Conservation (phyloP, 2,329 filamentous ascomycete species). For the Xylariaceae sp. region DNA sequence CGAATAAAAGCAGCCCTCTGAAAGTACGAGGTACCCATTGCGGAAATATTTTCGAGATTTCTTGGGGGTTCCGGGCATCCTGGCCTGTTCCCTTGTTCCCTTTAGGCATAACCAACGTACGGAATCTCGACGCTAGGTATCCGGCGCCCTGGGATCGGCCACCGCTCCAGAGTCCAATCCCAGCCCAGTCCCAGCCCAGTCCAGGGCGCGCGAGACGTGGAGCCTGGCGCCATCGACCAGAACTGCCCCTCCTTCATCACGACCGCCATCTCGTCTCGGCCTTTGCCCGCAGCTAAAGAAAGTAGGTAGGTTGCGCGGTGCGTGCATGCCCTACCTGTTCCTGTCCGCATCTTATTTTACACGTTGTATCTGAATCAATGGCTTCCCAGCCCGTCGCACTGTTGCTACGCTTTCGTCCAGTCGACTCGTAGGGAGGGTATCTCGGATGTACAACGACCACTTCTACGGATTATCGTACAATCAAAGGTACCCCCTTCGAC, state of each 20-base stretch:
- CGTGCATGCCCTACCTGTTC: conserved; percentile 11
- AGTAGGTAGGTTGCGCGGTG: not conserved
- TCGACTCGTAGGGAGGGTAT: conserved; percentile 1
- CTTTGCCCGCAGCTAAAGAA: conserved; percentile 11
- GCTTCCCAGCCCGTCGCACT: conserved; percentile 12
- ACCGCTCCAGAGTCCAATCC: conserved; percentile 1
- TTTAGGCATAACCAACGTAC: not conserved
- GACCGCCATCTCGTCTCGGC: conserved; percentile 11
- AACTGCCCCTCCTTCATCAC: conserved; percentile 16
- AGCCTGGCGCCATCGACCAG: conserved; percentile 6
- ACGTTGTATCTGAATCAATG: conserved; percentile 11
- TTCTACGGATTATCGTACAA: not conserved
- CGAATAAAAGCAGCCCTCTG: not conserved
- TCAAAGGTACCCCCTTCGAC: not conserved
- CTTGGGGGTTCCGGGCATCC: not conserved
- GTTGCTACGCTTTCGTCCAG: not conserved
- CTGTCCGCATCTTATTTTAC: conserved; percentile 1
- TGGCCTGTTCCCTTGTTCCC: not conserved
- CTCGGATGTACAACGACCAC: conserved; percentile 8
- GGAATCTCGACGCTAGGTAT: conserved; percentile 2
- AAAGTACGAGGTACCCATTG: not conserved
- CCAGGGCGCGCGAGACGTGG: conserved; percentile 15
- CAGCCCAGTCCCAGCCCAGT: not conserved
- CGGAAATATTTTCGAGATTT: conserved; percentile 3
- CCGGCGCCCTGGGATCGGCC: conserved; percentile 15